Conservation (phyloP, 495 filamentous ascomycete species). For the Cryomyces minteri region DNA sequence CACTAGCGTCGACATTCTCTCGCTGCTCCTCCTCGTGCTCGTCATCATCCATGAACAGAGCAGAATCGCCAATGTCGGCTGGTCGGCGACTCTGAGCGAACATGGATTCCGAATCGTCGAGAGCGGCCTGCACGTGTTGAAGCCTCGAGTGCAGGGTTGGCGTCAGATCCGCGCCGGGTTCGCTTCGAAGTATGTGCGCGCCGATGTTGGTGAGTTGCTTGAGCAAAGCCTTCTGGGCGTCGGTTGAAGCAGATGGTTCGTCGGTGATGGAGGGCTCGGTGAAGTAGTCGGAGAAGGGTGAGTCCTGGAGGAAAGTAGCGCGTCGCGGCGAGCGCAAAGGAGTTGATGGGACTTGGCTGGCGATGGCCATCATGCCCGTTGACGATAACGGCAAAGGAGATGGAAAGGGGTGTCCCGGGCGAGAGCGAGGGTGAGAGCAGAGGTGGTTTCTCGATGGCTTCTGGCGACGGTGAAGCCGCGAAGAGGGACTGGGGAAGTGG, state of each 20-base stretch:
- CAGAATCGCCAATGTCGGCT: conserved; percentile 10
- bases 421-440: background rate
- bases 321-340: no score
- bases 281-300: conserved; percentile 19
- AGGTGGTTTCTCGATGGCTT: background rate
- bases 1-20: background rate
- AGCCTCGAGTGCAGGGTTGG: background rate
- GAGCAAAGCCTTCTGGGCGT: background rate
- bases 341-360: no score
- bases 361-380: no score
- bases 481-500: no score
- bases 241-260: background rate
- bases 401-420: background rate
- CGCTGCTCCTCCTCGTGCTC: background rate
- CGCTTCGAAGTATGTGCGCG: conserved; percentile 1
- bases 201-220: conserved; percentile 4
- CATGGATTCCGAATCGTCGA: conserved; percentile 4
- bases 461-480: no score
- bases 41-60: conserved; percentile 12
- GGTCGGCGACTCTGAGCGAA: conserved; percentile 4
- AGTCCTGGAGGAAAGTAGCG: conserved; percentile 1
- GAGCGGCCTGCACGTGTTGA: conserved; percentile 7
- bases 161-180: background rate
- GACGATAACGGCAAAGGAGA: no score
- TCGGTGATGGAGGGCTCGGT: conserved; percentile 6